Conservation (phyloP, 129 eudicot genomes). For the Helichrysum umbraculigerum region DNA sequence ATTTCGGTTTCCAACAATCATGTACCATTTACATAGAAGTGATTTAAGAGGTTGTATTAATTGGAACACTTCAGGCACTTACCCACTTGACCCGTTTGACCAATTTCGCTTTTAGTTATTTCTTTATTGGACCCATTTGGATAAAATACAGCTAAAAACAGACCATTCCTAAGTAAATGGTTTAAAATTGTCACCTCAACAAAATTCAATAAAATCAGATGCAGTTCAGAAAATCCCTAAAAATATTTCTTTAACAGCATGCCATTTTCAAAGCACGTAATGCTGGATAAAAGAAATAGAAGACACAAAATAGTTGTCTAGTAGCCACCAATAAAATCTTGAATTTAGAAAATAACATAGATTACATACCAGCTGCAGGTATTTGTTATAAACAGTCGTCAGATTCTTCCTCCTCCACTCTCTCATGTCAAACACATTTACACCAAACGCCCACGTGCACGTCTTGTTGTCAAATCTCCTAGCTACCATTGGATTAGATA, state of each 20-base stretch:
- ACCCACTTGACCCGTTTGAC: background rate
- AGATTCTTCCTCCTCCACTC: constrained; percentile 70
- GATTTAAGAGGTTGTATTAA: no score
- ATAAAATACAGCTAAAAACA: background rate
- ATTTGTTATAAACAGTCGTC: constrained; percentile 58
- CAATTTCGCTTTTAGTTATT: background rate
- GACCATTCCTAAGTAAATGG: background rate
- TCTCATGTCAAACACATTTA: constrained; percentile 80
- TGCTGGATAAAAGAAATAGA: background rate
- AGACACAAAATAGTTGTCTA: background rate
- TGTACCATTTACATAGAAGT: no score
- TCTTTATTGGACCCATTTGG: background rate
- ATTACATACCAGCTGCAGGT: constrained; percentile 57
- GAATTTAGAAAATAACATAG: background rate
- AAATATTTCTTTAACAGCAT: background rate
- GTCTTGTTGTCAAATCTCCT: constrained; percentile 45
- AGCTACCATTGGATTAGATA: constrained; percentile 67
- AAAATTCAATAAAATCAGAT: background rate
- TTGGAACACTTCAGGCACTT: no score
- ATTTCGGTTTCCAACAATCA: no score
- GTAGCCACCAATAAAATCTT: background rate
- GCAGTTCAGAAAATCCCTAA: background rate
- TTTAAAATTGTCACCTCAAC: background rate
- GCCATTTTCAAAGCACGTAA: background rate
- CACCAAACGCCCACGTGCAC: constrained; percentile 95